Percentiles rank a stretch among this genome's conserved stretches.
These are phyloP conservation scores for Pyricularia grisea DNA, from an alignment of 2,329 filamentous ascomycete genomes.

Conservation along the genomic window DNA sequence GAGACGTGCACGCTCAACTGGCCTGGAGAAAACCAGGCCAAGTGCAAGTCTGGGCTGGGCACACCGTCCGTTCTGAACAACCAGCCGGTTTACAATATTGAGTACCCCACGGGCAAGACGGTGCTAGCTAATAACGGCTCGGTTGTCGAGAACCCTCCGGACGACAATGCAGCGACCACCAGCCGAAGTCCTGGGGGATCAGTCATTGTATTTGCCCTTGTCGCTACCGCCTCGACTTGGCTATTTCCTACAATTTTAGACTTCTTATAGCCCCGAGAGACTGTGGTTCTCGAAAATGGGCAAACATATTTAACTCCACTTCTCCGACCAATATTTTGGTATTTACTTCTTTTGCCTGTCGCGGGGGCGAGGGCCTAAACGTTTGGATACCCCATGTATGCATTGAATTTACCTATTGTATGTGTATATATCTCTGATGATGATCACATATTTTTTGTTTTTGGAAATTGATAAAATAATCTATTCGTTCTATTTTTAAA, in stretches of 20 bases:
- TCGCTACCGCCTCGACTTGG: not conserved
- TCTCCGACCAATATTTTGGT: not conserved
- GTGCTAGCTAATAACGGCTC: slow-evolving; percentile 22
- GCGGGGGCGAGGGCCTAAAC: not conserved
- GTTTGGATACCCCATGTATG: not conserved
- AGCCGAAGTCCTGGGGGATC: not conserved
- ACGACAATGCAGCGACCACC: not conserved
- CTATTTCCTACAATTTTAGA: not conserved
- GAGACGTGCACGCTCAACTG: slow-evolving; percentile 32
- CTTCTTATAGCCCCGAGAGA: not conserved
- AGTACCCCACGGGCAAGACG: slow-evolving; percentile 37
- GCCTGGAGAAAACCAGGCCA: slow-evolving; percentile 36
- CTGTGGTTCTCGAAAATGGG: not conserved
- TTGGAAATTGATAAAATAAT: not conserved
- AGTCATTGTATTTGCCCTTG: not conserved
- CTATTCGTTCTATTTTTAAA: not conserved
- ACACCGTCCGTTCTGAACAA: slow-evolving; percentile 21
- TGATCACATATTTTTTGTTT: not conserved
- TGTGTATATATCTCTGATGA: not conserved
- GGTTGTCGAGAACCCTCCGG: slow-evolving; percentile 11
- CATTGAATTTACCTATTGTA: not conserved
- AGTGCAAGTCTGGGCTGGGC: slow-evolving; percentile 37
- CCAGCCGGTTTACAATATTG: slow-evolving; percentile 39
- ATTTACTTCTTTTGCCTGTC: not conserved
- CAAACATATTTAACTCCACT: not conserved